Conservation (phyloP, 2,329 filamentous ascomycete genomes). For the Ophiostoma sp. region DNA sequence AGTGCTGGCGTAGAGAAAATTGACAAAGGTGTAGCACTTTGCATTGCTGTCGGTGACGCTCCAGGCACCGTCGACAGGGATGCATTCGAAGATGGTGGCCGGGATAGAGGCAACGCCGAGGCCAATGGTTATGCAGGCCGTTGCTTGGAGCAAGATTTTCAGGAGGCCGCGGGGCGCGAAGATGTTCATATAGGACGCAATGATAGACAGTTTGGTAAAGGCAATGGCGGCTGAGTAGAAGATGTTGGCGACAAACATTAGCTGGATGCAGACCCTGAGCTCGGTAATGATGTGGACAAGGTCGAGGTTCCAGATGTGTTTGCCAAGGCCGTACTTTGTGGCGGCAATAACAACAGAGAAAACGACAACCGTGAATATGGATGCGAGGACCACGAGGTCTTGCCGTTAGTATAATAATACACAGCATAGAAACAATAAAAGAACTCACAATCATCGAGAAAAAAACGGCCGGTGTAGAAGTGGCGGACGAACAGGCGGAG, state of each 20-base stretch:
- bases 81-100: constrained; percentile 31
- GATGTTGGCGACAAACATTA: constrained; percentile 30
- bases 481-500: constrained; percentile 26
- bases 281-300: constrained; percentile 22
- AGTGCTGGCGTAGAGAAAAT: constrained; percentile 31
- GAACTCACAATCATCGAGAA: constrained; percentile 26
- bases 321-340: constrained; percentile 27
- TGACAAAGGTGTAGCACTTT: constrained; percentile 30
- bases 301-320: constrained; percentile 31
- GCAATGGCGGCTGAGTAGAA: constrained; percentile 30
- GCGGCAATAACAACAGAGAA: constrained; percentile 26
- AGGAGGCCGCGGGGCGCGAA: constrained; percentile 31
- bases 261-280: constrained; percentile 27
- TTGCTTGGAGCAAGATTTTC: constrained; percentile 32
- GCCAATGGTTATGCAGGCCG: constrained; percentile 30
- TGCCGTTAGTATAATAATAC: not conserved
- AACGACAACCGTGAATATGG: constrained; percentile 27
- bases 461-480: constrained; percentile 26
- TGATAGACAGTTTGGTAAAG: constrained; percentile 32
- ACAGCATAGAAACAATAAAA: not conserved
- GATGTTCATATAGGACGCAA: constrained; percentile 32
- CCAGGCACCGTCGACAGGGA: constrained; percentile 31
- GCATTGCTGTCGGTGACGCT: constrained; percentile 25
- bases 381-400: constrained; percentile 27
- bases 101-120: constrained; percentile 29